Evolutionary conservation across 2,329 filamentous ascomycete species (phyloP).

Genomic region (Phaeosphaeria sp.): DNA sequence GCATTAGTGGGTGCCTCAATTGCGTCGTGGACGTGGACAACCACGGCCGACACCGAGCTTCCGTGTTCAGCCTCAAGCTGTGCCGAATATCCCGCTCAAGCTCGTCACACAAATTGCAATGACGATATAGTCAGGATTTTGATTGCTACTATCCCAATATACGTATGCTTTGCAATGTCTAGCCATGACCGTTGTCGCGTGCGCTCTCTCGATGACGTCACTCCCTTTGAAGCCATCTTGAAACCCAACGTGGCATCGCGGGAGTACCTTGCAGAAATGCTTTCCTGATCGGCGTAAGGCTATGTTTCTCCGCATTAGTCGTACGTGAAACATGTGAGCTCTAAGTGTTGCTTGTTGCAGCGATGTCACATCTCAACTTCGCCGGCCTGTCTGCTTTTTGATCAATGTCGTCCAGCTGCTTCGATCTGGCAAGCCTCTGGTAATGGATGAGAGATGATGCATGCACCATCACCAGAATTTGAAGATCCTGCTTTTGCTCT

Average conservation of each 20-base stretch:
- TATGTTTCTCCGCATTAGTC: constrained; percentile 5
- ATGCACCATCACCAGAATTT: constrained; percentile 41
- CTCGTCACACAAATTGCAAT: constrained; percentile 5
- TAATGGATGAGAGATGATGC: neutral
- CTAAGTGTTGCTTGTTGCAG: constrained; percentile 20
- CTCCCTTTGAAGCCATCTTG: constrained; percentile 7
- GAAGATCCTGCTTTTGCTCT: constrained; percentile 45
- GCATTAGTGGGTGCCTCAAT: neutral
- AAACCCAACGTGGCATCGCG: constrained; percentile 28
- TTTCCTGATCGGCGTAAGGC: constrained; percentile 28
- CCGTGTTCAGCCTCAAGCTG: constrained; percentile 6
- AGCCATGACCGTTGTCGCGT: constrained; percentile 20
- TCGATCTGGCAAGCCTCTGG: neutral
- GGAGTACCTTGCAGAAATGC: constrained; percentile 46
- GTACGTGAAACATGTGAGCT: constrained; percentile 8
- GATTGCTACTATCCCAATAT: constrained; percentile 31
- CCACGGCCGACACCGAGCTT: neutral
- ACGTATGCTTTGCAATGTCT: constrained; percentile 14
- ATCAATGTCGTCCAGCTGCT: neutral
- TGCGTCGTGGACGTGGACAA: neutral
- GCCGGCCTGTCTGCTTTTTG: neutral
- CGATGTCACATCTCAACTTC: constrained; percentile 8
- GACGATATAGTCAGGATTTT: constrained; percentile 17
- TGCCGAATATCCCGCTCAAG: constrained; percentile 3
- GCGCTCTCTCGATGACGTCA: constrained; percentile 35